Evolutionary conservation across 225 moss, liverwort and hornwort genomes (phyloP), one percentile per base, ranked within the genome.

Genomic region (Sphagnum tenellum): DNA sequence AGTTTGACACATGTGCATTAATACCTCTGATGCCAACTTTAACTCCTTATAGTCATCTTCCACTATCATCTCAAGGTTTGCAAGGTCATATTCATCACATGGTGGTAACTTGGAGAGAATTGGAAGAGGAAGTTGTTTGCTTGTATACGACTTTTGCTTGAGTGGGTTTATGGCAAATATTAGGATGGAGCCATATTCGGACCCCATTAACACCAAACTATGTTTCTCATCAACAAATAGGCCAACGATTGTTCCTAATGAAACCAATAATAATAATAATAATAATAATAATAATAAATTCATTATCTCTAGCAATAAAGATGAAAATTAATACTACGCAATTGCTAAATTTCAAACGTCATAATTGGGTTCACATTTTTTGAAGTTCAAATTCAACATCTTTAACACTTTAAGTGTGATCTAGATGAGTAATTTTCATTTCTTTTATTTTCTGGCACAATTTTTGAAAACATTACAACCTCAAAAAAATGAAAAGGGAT

Each of bases 221-320:
- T 78, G 74, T 6, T 78, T 80, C 63, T 85, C 85, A 66, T 89
- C 88, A 3, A 82, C 65, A 67, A 82, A 72, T 59, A 89, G 57
- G 9, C 80, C 76, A 13, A 71, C 80, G 45, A 80, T 76, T 7
- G 71, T 80, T 62, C 88, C 88, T 89, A 81, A 4, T 47, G 51
- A 49, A 9, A 6, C 44, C 60, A 61, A 14, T 46, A 29, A 61
- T 8, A 14, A n/a, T n/a, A n/a, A n/a, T n/a, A n/a, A n/a, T n/a
- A 29, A 29, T 29, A 29, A 29, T 29, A 29, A 29, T 29, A 29
- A 29, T 29, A 29, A 29, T 29, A 29, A 29, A 29, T 29, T 29
- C 29, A 29, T 29, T 29, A 29, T 29, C 29, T 29, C 29, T 29
- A 29, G 29, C 29, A 29, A 29, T 29, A 29, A 1, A 29, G 1